Evolutionary conservation across 441 rosid genomes (phyloP).

Genomic region (Pelargonium exstipulatum): DNA sequence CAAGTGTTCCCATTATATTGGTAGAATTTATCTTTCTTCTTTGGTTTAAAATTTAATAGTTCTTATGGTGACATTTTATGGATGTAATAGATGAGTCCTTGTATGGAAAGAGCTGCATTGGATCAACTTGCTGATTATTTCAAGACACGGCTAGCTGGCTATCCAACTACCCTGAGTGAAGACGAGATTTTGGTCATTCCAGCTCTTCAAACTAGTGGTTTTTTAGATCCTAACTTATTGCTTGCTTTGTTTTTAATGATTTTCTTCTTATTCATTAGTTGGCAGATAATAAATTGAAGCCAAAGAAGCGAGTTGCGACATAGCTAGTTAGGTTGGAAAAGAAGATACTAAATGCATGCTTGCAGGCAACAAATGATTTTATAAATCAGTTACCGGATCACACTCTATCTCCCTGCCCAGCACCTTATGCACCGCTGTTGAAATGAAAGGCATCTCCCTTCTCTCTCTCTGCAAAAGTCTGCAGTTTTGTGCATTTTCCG

Average conservation of each 20-base stretch:
- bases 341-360: slow-evolving; percentile 76
- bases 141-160: slow-evolving; percentile 56
- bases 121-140: slow-evolving; percentile 87
- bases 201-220: slow-evolving; percentile 15
- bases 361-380: slow-evolving; percentile 51
- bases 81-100: slow-evolving; percentile 67
- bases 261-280: slow-evolving; percentile 38
- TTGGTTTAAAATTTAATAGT: neutral
- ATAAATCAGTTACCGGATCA: slow-evolving; percentile 67
- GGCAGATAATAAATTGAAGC: slow-evolving; percentile 60
- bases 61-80: slow-evolving; percentile 22
- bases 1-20: neutral
- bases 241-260: slow-evolving; percentile 12
- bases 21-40: neutral
- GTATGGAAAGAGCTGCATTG: slow-evolving; percentile 85
- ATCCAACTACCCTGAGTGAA: slow-evolving; percentile 67
- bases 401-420: slow-evolving; percentile 76
- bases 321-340: slow-evolving; percentile 81
- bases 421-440: slow-evolving; percentile 67
- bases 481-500: too few relatives aligned
- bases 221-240: slow-evolving; percentile 4
- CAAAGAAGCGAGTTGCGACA: slow-evolving; percentile 82
- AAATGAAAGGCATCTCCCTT: slow-evolving; percentile 43
- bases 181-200: slow-evolving; percentile 64
- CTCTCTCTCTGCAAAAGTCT: neutral